These are phyloP conservation scores for Asterophora parasitica DNA, from an alignment of 768 basidiomycete genomes.

Conservation along the genomic window DNA sequence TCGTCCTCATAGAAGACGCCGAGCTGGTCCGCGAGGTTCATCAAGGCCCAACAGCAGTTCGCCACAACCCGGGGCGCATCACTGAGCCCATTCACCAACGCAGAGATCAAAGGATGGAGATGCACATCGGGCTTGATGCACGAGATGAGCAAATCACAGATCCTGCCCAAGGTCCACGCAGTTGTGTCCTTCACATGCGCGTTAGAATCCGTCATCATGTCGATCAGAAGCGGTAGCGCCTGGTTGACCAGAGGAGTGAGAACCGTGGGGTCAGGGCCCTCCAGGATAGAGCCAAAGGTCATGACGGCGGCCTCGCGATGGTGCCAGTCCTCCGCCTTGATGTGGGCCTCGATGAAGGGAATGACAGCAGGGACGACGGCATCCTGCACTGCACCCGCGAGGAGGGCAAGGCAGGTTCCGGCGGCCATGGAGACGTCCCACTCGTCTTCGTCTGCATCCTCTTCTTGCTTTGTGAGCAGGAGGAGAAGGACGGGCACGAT, in stretches of 20 bases:
- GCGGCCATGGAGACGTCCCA: conserved; percentile 99
- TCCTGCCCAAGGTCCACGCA: conserved; percentile 95
- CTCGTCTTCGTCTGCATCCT: conserved; percentile 96
- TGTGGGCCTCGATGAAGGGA: conserved; percentile 96
- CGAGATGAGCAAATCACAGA: conserved; percentile 83
- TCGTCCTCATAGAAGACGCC: conserved; percentile 62
- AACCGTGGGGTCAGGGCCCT: conserved; percentile 87
- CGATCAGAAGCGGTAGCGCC: conserved; percentile 88
- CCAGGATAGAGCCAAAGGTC: conserved; percentile 97
- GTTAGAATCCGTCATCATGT: conserved; percentile 89
- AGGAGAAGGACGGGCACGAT: conserved; percentile 89
- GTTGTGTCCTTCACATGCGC: conserved; percentile 92
- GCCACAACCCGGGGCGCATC: conserved; percentile 83
- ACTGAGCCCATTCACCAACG: conserved; percentile 74
- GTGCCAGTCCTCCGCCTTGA: conserved; percentile 91
- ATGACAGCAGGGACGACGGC: conserved; percentile 89
- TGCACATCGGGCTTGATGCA: conserved; percentile 89
- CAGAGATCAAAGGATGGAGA: conserved; percentile 76
- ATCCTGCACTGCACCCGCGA: conserved; percentile 89
- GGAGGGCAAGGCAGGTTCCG: conserved; percentile 82
- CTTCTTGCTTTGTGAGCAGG: conserved; percentile 88
- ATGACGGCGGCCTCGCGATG: conserved; percentile 95
- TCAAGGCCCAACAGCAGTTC: conserved; percentile 95
- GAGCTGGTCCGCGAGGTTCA: conserved; percentile 92
- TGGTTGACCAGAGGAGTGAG: conserved; percentile 90